These are phyloP conservation scores for Jamesozyma spencerorum DNA, from an alignment of 805 yeast genomes.

Conservation along the genomic window DNA sequence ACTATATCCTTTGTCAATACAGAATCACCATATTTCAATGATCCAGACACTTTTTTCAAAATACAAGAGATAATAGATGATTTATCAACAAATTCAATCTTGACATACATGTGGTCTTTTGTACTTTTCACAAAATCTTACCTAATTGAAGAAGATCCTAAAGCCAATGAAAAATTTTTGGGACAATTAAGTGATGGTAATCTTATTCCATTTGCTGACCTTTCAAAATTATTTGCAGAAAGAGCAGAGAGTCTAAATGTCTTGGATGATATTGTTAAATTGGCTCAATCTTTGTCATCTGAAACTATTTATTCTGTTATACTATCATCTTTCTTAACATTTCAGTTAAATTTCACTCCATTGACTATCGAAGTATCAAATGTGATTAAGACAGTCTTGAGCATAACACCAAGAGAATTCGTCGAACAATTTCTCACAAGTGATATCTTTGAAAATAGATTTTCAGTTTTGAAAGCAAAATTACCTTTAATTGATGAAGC, in stretches of 20 bases:
- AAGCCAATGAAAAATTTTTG: constrained; percentile 3
- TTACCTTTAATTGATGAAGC: constrained; percentile 50
- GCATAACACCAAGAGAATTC: constrained; percentile 29
- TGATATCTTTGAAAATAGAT: constrained; percentile 28
- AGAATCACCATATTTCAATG: constrained; percentile 33
- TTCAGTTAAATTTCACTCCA: constrained; percentile 39
- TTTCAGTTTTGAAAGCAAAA: constrained; percentile 52
- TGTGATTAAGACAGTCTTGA: constrained; percentile 25
- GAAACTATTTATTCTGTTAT: constrained; percentile 45
- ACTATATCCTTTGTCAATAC: constrained; percentile 34
- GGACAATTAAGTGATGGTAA: constrained; percentile 1
- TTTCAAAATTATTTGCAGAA: constrained; percentile 28
- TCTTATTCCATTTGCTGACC: constrained; percentile 1
- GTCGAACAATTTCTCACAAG: constrained; percentile 33
- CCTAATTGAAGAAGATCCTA: constrained; percentile 34
- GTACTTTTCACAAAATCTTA: constrained; percentile 43
- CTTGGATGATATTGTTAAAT: constrained; percentile 35
- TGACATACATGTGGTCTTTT: constrained; percentile 61
- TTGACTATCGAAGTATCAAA: constrained; percentile 31
- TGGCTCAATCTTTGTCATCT: constrained; percentile 37
- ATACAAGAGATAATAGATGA: constrained; percentile 30
- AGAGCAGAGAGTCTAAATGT: constrained; percentile 36
- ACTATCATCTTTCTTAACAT: constrained; percentile 29
- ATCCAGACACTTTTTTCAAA: constrained; percentile 31
- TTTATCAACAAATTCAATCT: constrained; percentile 31